Conservation (phyloP, 257 asterid genomes). For the Capsicum chinense region DNA sequence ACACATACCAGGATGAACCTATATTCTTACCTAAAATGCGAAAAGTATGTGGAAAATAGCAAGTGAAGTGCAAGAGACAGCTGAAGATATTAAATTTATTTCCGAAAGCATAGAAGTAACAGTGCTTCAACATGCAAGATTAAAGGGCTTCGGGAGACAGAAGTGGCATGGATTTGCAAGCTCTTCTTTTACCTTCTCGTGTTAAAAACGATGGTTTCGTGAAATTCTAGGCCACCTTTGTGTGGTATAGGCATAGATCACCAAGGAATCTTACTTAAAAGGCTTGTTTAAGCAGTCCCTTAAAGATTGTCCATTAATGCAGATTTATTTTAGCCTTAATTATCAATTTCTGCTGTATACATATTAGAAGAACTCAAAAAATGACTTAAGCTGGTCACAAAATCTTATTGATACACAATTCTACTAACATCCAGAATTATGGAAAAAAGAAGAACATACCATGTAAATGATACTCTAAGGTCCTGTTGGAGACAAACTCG, state of each 20-base stretch:
- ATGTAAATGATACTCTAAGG: conserved; percentile 66
- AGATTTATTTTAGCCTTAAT: neutral
- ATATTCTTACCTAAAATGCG: neutral
- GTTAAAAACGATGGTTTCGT: conserved; percentile 6
- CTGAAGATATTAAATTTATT: conserved; percentile 10
- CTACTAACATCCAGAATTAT: neutral
- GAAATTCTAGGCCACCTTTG: neutral
- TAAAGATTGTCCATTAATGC: conserved; percentile 18
- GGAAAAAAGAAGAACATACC: conserved; percentile 41
- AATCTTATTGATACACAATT: neutral
- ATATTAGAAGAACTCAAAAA: neutral
- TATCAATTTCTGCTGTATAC: neutral
- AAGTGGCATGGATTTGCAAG: conserved; percentile 3
- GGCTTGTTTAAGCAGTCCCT: neutral
- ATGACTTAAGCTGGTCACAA: neutral
- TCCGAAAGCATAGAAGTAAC: neutral
- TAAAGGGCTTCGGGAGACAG: neutral
- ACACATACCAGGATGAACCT: neutral
- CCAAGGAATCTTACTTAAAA: conserved; percentile 11
- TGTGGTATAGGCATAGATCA: neutral
- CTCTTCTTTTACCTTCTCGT: neutral
- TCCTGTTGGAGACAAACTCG: conserved; percentile 57
- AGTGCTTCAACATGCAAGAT: conserved; percentile 5
- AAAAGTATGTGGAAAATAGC: neutral
- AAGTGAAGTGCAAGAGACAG: conserved; percentile 3